Percentiles rank a stretch among this genome's conserved stretches.
Evolutionary conservation across 2,329 filamentous ascomycete genomes (phyloP).

Genomic region (Paraphoma sp.): DNA sequence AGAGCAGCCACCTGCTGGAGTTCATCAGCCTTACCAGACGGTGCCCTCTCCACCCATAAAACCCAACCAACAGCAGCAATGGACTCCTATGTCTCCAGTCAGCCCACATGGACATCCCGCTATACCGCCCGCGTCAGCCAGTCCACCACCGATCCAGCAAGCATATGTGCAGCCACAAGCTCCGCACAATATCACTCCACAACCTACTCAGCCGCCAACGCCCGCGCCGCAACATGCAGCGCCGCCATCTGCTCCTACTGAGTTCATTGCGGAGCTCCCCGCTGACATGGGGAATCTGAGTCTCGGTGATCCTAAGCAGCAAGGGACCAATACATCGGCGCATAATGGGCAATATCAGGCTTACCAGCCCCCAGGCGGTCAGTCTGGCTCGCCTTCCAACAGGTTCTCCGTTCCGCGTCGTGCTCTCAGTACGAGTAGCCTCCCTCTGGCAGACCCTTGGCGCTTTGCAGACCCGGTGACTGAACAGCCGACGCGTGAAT

Average conservation of each 20-base stretch:
- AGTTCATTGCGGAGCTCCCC: conserved; percentile 44
- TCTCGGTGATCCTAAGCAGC: conserved; percentile 22
- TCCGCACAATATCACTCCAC: conserved; percentile 11
- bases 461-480: conserved; percentile 40
- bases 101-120: conserved; percentile 18
- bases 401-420: conserved; percentile 37
- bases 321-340: conserved; percentile 5
- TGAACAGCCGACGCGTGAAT: conserved; percentile 43
- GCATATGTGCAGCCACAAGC: conserved; percentile 13
- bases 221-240: conserved; percentile 13
- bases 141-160: conserved; percentile 15
- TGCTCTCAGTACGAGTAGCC: conserved; percentile 33
- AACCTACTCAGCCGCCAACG: conserved; percentile 17
- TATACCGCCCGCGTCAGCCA: conserved; percentile 17
- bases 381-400: conserved; percentile 22
- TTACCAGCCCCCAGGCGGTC: conserved; percentile 27
- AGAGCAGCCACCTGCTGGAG: conserved; percentile 2
- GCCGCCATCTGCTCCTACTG: conserved; percentile 20
- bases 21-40: conserved; percentile 14
- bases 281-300: conserved; percentile 39
- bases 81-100: conserved; percentile 25
- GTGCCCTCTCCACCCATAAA: conserved; percentile 18
- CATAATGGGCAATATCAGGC: conserved; percentile 33
- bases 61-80: conserved; percentile 28
- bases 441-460: conserved; percentile 43